Percentiles rank a stretch among this genome's conserved stretches.
These are phyloP conservation scores for Entonaema liquescens DNA, from an alignment of 495 filamentous ascomycete species.

Conservation along the genomic window DNA sequence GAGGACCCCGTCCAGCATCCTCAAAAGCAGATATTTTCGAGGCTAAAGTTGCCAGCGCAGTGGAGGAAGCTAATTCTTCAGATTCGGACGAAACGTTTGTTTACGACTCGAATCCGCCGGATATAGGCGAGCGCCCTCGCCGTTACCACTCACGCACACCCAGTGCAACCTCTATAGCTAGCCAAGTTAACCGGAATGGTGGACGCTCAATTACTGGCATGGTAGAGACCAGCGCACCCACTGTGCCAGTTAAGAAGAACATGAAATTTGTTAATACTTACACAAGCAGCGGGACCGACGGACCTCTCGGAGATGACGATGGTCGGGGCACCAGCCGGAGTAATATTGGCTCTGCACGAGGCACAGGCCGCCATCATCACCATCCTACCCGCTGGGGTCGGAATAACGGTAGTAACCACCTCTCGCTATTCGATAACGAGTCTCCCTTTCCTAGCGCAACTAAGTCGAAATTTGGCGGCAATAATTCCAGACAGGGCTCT, in stretches of 20 bases:
- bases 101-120: constrained; percentile 97
- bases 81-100: constrained; percentile 99
- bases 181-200: constrained; percentile 75
- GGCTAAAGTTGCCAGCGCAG: constrained; percentile 92
- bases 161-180: constrained; percentile 90
- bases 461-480: constrained; percentile 50
- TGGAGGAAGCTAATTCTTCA: constrained; percentile 90
- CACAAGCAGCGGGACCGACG: constrained; percentile 68
- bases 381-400: constrained; percentile 81
- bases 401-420: constrained; percentile 68
- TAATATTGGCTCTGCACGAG: constrained; percentile 68
- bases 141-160: constrained; percentile 95
- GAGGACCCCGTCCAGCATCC: constrained; percentile 67
- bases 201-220: constrained; percentile 66
- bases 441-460: constrained; percentile 66
- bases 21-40: constrained; percentile 99
- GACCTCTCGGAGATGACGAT: constrained; percentile 68
- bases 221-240: constrained; percentile 71
- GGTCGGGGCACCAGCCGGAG: constrained; percentile 66
- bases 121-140: constrained; percentile 75
- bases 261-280: constrained; percentile 98
- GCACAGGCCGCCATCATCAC: constrained; percentile 78
- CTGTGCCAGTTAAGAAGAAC: constrained; percentile 81
- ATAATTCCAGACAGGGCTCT: constrained; percentile 65
- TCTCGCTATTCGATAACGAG: constrained; percentile 80